Evolutionary conservation across 106 monocot genomes (phyloP).

Genomic region (Dioscorea dumetorum): DNA sequence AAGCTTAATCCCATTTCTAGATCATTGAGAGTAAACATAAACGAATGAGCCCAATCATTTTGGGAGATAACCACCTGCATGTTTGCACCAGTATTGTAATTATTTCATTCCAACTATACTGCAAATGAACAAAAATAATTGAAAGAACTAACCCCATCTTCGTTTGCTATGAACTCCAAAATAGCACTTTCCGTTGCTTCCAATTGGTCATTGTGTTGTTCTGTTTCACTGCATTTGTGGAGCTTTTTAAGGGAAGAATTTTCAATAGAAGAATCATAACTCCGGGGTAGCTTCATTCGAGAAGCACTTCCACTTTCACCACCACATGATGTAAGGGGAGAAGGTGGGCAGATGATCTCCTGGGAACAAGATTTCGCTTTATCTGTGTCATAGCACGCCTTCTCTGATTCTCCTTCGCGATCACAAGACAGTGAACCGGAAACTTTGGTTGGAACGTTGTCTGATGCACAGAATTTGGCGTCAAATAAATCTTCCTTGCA

Average conservation of each 20-base stretch:
- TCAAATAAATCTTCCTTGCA: conserved; percentile 34
- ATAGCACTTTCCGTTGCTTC: conserved; percentile 43
- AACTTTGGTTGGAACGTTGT: neutral
- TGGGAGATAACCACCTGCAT: too few species aligned
- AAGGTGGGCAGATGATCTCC: neutral
- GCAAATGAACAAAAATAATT: neutral
- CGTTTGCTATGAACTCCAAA: conserved; percentile 36
- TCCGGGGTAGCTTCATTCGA: conserved; percentile 13
- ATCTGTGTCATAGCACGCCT: neutral
- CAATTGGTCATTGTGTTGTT: neutral
- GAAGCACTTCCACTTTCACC: neutral
- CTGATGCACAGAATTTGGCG: conserved; percentile 2
- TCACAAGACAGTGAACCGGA: conserved; percentile 3
- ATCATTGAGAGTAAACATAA: too few species aligned
- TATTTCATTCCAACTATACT: too few species aligned
- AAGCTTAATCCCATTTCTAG: too few species aligned
- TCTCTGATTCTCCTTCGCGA: neutral
- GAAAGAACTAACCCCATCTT: conserved; percentile 48
- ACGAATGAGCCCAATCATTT: too few species aligned
- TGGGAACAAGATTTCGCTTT: neutral
- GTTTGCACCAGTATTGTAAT: too few species aligned
- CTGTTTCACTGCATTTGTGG: conserved; percentile 12
- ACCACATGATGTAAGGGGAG: neutral
- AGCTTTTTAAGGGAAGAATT: conserved; percentile 35
- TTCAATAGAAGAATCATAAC: conserved; percentile 7